phyloP scores from a whole-genome alignment of 306 rosid genomes.

The Biancaea sappan region DNA sequence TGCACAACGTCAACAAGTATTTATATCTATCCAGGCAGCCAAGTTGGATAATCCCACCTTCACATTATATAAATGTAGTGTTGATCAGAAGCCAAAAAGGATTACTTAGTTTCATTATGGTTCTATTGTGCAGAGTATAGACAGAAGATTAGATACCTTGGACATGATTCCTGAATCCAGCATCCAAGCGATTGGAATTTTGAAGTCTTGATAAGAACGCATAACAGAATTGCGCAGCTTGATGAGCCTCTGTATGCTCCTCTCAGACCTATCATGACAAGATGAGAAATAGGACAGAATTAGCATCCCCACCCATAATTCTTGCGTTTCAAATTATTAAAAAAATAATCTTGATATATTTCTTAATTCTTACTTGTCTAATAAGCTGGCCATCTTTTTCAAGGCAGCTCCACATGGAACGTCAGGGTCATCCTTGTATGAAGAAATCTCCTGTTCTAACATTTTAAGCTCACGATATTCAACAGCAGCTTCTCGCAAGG shows the following conservation, averaged over 20 bases:
- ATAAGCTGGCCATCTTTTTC: slow-evolving; percentile 79
- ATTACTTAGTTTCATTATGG: not conserved
- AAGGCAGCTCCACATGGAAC: slow-evolving; percentile 79
- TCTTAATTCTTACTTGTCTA: slow-evolving; percentile 74
- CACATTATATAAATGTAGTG: not conserved
- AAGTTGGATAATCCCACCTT: not conserved
- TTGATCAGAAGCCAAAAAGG: slow-evolving; percentile 13
- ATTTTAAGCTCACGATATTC: slow-evolving; percentile 82
- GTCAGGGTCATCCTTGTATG: slow-evolving; percentile 66
- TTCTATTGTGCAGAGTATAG: not conserved
- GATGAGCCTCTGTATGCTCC: slow-evolving; percentile 66
- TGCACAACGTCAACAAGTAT: not conserved
- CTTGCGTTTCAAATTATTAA: slow-evolving; percentile 7
- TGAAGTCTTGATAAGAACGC: slow-evolving; percentile 63
- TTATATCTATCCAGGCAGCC: not conserved
- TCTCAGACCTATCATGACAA: slow-evolving; percentile 69
- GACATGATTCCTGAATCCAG: slow-evolving; percentile 81
- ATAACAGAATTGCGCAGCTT: slow-evolving; percentile 60
- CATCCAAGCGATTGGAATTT: slow-evolving; percentile 89
- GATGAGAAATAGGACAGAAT: slow-evolving; percentile 28
- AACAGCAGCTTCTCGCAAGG: slow-evolving; percentile 90
- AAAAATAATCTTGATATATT: slow-evolving; percentile 14
- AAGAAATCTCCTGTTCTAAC: slow-evolving; percentile 72
- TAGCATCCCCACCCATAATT: slow-evolving; percentile 18
- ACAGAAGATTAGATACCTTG: slow-evolving; percentile 51